phyloP scores from a whole-genome alignment of 225 moss, liverwort and hornwort genomes.

The Straminergon stramineum region DNA sequence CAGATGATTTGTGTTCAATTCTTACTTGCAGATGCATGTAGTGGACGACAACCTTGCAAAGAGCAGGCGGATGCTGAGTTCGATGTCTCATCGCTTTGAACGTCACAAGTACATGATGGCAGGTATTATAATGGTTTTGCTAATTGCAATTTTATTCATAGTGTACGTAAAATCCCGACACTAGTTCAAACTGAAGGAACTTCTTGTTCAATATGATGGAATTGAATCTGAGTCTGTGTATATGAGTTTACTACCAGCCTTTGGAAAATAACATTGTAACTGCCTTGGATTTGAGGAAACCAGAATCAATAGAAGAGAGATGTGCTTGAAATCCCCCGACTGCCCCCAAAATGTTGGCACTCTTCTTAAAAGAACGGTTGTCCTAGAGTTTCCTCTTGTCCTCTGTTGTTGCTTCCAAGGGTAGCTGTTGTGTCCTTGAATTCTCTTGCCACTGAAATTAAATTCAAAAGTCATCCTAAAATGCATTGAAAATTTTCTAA shows the following conservation, averaged over 20 bases:
- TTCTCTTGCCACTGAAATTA: too few relatives aligned
- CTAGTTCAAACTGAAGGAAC: not conserved
- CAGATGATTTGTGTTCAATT: not conserved
- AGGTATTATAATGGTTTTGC: conserved; percentile 37
- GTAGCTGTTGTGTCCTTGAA: too few relatives aligned
- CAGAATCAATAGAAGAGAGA: not conserved
- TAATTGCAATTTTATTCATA: conserved; percentile 52
- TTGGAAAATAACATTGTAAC: not conserved
- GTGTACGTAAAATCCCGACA: conserved; percentile 30
- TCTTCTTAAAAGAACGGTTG: too few relatives aligned
- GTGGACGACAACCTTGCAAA: conserved; percentile 60
- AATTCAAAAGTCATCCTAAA: too few relatives aligned
- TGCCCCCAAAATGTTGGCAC: not conserved
- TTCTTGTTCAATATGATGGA: not conserved
- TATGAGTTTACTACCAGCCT: not conserved
- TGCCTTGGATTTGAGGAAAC: not conserved
- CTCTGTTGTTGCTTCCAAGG: too few relatives aligned
- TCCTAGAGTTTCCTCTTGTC: too few relatives aligned
- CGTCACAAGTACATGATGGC: conserved; percentile 70
- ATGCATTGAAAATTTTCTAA: too few relatives aligned
- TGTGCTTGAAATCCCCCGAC: not conserved
- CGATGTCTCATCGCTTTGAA: conserved; percentile 61
- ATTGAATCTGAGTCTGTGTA: not conserved
- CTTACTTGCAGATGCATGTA: conserved; percentile 48
- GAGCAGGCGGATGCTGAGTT: conserved; percentile 55